phyloP scores from a whole-genome alignment of 2,329 filamentous ascomycete species.

The Colletotrichum tanaceti region DNA sequence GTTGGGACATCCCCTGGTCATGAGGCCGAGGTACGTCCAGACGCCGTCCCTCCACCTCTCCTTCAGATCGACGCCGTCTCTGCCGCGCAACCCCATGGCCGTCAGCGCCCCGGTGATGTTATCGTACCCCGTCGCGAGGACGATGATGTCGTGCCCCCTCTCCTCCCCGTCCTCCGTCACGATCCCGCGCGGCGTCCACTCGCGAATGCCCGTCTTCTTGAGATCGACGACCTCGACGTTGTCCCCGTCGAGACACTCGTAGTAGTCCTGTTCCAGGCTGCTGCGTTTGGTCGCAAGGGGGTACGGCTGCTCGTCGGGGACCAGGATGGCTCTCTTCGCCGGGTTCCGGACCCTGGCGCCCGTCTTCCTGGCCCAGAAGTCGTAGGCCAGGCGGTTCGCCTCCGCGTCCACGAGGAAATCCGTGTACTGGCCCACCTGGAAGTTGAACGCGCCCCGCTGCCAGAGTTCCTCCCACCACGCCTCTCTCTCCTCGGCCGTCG shows the following conservation, averaged over 20 bases:
- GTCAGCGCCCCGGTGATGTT: slow-evolving; percentile 49
- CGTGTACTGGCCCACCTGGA: slow-evolving; percentile 58
- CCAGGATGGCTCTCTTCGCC: slow-evolving; percentile 57
- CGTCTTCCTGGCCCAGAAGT: slow-evolving; percentile 61
- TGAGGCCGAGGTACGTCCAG: slow-evolving; percentile 46
- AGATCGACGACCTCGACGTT: slow-evolving; percentile 60
- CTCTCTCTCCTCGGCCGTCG: slow-evolving; percentile 55
- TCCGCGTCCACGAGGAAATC: slow-evolving; percentile 56
- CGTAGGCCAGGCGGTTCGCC: slow-evolving; percentile 58
- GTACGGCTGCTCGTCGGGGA: slow-evolving; percentile 58
- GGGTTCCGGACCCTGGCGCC: slow-evolving; percentile 58
- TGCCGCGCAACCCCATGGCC: slow-evolving; percentile 48
- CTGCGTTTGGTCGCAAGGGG: slow-evolving; percentile 60
- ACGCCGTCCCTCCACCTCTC: slow-evolving; percentile 50
- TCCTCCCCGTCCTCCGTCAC: slow-evolving; percentile 51
- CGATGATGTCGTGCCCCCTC: slow-evolving; percentile 51
- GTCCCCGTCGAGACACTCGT: slow-evolving; percentile 59
- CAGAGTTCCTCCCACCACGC: slow-evolving; percentile 58
- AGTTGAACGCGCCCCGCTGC: slow-evolving; percentile 58
- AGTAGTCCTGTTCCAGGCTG: slow-evolving; percentile 61
- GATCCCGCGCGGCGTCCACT: slow-evolving; percentile 55
- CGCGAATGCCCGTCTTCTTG: slow-evolving; percentile 55
- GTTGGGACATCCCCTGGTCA: slow-evolving; percentile 41
- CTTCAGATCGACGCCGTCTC: slow-evolving; percentile 45
- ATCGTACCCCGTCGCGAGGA: slow-evolving; percentile 52